Percentiles rank a stretch among this genome's conserved stretches.
phyloP scores from a whole-genome alignment of 1,284 basidiomycete genomes.

The Cryptococcus depauperatus region DNA sequence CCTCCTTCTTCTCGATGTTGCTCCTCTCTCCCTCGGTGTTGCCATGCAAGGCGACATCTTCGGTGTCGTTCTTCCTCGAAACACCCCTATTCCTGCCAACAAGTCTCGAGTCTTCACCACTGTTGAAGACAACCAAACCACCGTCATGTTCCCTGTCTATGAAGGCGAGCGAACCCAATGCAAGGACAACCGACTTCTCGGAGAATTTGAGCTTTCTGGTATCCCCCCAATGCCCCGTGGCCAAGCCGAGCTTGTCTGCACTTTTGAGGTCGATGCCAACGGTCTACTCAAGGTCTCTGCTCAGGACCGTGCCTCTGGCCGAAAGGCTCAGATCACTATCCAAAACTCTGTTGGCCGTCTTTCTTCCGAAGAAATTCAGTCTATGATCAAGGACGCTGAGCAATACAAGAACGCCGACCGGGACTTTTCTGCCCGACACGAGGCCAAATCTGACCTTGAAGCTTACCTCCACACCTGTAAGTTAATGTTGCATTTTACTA shows the following conservation, averaged over 20 bases:
- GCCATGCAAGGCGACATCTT: constrained; percentile 99
- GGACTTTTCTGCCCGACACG: constrained; percentile 54
- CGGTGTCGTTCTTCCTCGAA: constrained; percentile 83
- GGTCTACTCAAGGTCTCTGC: constrained; percentile 91
- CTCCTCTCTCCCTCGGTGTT: constrained; percentile 91
- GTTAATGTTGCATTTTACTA: background rate
- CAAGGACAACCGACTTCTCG: constrained; percentile 98
- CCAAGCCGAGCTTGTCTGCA: constrained; percentile 96
- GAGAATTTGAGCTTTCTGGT: constrained; percentile 96
- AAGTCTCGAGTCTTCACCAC: constrained; percentile 99
- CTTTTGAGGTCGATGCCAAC: constrained; percentile 98
- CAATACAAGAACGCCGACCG: constrained; percentile 50
- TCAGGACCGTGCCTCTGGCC: constrained; percentile 95
- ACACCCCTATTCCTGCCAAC: constrained; percentile 98
- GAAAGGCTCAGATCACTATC: constrained; percentile 76
- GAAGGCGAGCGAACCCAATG: constrained; percentile 99
- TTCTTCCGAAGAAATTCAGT: constrained; percentile 97
- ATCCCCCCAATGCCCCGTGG: constrained; percentile 98
- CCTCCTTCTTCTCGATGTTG: constrained; percentile 91
- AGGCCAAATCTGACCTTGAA: constrained; percentile 52
- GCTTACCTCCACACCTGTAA: constrained; percentile 9
- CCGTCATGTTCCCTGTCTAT: constrained; percentile 97
- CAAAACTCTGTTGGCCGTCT: constrained; percentile 98
- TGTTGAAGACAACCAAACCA: constrained; percentile 98
- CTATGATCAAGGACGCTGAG: constrained; percentile 85